phyloP scores from a whole-genome alignment of 2,329 filamentous ascomycete species.

The Colletotrichum sansevieriae region DNA sequence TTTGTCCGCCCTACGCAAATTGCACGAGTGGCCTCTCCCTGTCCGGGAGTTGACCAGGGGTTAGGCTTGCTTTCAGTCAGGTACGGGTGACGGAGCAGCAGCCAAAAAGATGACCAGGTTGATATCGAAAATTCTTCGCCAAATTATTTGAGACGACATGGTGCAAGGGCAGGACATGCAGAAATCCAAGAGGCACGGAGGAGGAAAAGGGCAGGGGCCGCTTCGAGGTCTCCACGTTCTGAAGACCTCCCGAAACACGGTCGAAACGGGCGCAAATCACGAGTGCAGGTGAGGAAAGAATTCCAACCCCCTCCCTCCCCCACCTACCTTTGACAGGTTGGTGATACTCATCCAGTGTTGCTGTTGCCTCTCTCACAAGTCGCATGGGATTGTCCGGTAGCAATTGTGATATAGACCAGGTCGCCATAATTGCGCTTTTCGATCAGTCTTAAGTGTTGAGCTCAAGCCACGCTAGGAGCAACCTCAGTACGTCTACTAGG shows the following conservation, averaged over 20 bases:
- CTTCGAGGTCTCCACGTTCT: conserved; percentile 5
- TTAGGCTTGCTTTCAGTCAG: neutral
- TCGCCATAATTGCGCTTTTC: neutral
- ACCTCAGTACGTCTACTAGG: too few species aligned
- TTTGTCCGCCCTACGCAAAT: conserved; percentile 3
- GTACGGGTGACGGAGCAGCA: neutral
- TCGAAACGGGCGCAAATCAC: conserved; percentile 34
- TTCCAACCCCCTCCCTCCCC: too few species aligned
- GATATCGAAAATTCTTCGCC: neutral
- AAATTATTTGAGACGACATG: conserved; percentile 6
- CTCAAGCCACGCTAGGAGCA: too few species aligned
- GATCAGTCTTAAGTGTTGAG: too few species aligned
- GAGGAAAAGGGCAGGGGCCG: conserved; percentile 9
- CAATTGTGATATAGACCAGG: neutral
- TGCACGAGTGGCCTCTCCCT: neutral
- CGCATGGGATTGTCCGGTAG: neutral
- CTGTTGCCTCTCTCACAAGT: neutral
- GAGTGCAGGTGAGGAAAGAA: neutral
- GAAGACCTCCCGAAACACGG: conserved; percentile 38
- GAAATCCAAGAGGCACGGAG: neutral
- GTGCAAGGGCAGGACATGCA: neutral
- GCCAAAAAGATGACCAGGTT: neutral
- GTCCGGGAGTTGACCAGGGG: neutral
- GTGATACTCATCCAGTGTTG: too few species aligned
- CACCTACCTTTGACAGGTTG: conserved; percentile 11